phyloP scores from a whole-genome alignment of 2,329 filamentous ascomycete genomes.

The Aspergillus sergii region DNA sequence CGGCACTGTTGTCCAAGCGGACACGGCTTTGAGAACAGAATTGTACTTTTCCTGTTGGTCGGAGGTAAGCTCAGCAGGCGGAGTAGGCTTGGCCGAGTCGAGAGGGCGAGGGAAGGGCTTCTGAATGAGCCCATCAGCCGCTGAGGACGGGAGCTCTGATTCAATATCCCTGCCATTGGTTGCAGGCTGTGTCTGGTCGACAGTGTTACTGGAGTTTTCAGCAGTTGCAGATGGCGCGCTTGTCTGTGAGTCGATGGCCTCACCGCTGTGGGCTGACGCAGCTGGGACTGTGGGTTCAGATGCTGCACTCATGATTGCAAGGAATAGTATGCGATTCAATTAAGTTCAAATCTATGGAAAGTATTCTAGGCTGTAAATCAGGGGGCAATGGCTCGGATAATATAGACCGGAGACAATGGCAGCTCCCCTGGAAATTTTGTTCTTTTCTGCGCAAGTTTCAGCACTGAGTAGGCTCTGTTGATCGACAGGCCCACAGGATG shows the following conservation, averaged over 20 bases:
- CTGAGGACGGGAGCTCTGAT: conserved; percentile 39
- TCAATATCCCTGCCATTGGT: conserved; percentile 20
- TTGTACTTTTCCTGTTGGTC: conserved; percentile 85
- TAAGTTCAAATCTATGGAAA: neutral
- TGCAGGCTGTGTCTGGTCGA: conserved; percentile 10
- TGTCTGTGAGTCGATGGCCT: conserved; percentile 12
- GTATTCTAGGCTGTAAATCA: neutral
- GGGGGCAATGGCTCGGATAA: conserved; percentile 5
- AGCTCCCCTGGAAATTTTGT: neutral
- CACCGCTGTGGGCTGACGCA: conserved; percentile 1
- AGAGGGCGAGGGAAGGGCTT: conserved; percentile 64
- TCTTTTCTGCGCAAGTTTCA: conserved; percentile 2
- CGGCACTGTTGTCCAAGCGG: conserved; percentile 70
- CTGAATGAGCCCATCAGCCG: conserved; percentile 47
- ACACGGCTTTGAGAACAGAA: conserved; percentile 69
- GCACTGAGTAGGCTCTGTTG: conserved; percentile 8
- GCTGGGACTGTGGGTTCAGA: conserved; percentile 11
- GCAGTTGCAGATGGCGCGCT: conserved; percentile 6
- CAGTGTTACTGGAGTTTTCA: conserved; percentile 3
- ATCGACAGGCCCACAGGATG: conserved; percentile 21
- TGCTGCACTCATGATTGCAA: conserved; percentile 18
- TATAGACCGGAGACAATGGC: neutral
- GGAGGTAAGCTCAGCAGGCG: conserved; percentile 64
- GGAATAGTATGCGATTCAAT: neutral
- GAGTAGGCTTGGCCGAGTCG: conserved; percentile 59